A percentile compares a stretch with the other conserved stretches of the same genome.
These are phyloP conservation scores for Acanthamoeba triangularis DNA, from an alignment of 208 protist genomes.

Conservation along the genomic window DNA sequence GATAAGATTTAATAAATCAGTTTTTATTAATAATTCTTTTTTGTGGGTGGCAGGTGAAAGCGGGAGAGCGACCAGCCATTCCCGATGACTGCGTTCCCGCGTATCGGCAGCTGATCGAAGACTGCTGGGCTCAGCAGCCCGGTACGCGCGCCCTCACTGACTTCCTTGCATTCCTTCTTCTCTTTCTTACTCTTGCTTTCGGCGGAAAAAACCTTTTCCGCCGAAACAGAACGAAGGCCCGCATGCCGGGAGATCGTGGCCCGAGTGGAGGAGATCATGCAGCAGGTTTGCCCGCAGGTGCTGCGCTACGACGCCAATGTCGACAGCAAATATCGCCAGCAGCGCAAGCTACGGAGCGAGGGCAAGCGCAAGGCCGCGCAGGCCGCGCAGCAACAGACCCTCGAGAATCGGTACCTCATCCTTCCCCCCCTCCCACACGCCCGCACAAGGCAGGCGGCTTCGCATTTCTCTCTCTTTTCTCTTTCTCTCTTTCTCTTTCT, in stretches of 20 bases:
- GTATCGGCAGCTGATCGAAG: constrained; percentile 3
- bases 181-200: background rate
- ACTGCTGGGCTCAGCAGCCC: constrained; percentile 1
- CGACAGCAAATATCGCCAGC: background rate
- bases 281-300: background rate
- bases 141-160: background rate
- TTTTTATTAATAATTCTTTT: background rate
- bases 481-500: too few relatives aligned
- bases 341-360: background rate
- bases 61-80: background rate
- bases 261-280: background rate
- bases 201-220: too few relatives aligned
- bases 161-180: background rate
- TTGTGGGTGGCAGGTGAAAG: background rate
- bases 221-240: background rate
- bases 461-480: too few relatives aligned
- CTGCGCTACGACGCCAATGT: background rate
- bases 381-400: background rate
- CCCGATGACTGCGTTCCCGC: background rate
- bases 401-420: background rate
- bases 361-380: background rate
- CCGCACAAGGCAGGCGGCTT: background rate
- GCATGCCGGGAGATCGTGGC: background rate
- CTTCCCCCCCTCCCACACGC: background rate
- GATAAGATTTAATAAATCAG: background rate